These are phyloP conservation scores for Nakaseomyces glabratus DNA, from an alignment of 1,139 yeast species.

Conservation along the genomic window DNA sequence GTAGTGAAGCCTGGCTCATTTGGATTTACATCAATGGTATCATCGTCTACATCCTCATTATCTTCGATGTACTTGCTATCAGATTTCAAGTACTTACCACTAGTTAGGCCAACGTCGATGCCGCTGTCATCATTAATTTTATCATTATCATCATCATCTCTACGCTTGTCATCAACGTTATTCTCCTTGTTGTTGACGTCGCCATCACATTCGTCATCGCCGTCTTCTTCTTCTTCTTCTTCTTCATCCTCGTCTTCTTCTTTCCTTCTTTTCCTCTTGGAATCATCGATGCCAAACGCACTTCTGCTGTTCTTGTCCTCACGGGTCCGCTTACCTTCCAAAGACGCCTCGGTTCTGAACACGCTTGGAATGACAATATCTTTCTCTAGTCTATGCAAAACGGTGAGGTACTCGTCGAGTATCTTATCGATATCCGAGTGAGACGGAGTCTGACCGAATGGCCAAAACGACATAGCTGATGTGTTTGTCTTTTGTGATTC, in stretches of 20 bases:
- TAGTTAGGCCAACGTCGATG: neutral
- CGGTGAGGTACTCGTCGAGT: conserved; percentile 31
- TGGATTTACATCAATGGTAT: neutral
- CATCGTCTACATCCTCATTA: neutral
- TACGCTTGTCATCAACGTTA: neutral
- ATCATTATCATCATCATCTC: conserved; percentile 5
- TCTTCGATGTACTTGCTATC: conserved; percentile 1
- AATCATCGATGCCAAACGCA: neutral
- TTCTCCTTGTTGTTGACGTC: conserved; percentile 5
- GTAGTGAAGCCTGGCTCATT: neutral
- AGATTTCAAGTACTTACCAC: neutral
- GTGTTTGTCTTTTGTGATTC: too few relatives aligned
- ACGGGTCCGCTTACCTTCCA: conserved; percentile 12
- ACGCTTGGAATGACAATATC: conserved; percentile 9
- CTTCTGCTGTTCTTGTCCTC: conserved; percentile 8
- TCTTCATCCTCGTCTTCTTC: neutral
- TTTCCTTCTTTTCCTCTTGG: neutral
- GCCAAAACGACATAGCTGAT: conserved; percentile 40
- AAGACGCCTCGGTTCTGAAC: conserved; percentile 4
- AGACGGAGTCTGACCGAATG: conserved; percentile 36
- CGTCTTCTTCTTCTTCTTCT: neutral
- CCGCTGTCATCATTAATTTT: conserved; percentile 1
- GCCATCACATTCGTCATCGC: neutral
- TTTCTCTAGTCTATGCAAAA: conserved; percentile 23
- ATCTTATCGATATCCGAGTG: conserved; percentile 32